Conservation (phyloP, 1,139 yeast species). For the Cylindricascospora bacillispora region DNA sequence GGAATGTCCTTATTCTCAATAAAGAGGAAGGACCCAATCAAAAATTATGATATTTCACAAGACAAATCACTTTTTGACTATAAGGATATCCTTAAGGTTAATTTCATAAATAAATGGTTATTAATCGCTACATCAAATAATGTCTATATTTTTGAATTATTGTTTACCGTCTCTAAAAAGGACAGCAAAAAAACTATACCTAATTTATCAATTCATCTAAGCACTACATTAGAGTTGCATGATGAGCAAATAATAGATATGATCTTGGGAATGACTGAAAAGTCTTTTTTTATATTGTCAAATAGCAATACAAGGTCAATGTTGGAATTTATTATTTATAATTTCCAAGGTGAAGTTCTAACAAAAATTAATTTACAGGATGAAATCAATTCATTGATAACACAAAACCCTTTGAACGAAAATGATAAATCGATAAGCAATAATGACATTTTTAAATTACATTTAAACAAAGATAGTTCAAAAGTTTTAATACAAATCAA, state of each 20-base stretch:
- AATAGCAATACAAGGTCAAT: slow-evolving; percentile 10
- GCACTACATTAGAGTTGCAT: too few species aligned
- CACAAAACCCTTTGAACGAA: background rate
- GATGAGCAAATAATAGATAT: slow-evolving; percentile 8
- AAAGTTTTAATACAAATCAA: slow-evolving; percentile 18
- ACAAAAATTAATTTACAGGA: slow-evolving; percentile 16
- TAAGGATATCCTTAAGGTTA: slow-evolving; percentile 12
- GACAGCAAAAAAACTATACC: too few species aligned
- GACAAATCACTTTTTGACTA: slow-evolving; percentile 3
- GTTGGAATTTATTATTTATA: slow-evolving; percentile 17
- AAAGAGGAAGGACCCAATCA: too few species aligned
- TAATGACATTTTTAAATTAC: slow-evolving; percentile 8
- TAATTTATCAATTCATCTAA: too few species aligned
- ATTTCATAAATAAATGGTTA: slow-evolving; percentile 16
- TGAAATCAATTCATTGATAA: slow-evolving; percentile 4
- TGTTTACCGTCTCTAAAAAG: too few species aligned
- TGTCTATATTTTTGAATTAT: slow-evolving; percentile 2
- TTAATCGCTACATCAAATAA: slow-evolving; percentile 2
- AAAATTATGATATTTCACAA: too few species aligned
- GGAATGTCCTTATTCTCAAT: too few species aligned
- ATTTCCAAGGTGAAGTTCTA: slow-evolving; percentile 19
- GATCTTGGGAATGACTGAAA: slow-evolving; percentile 24
- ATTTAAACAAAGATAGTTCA: slow-evolving; percentile 21
- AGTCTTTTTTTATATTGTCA: slow-evolving; percentile 19
- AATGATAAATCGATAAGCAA: background rate